phyloP scores from a whole-genome alignment of 805 yeast species.

The Starmerella powellii region DNA sequence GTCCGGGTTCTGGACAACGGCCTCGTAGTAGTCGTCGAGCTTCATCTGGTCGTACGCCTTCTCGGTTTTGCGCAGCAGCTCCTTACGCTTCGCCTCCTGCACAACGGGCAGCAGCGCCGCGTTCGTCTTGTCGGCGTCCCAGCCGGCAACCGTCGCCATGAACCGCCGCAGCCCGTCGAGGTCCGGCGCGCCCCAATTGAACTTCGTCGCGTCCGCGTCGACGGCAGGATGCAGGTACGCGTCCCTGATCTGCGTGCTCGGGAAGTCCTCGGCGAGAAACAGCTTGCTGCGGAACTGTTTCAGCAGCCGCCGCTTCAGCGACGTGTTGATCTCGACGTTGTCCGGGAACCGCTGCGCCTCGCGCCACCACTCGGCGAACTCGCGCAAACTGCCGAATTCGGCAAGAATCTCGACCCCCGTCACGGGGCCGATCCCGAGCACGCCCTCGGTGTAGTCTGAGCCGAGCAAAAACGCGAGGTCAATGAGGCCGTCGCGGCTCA shows the following conservation, averaged over 20 bases:
- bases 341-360: slow-evolving; percentile 32
- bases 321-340: slow-evolving; percentile 30
- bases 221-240: slow-evolving; percentile 78
- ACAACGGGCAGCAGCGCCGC: slow-evolving; percentile 78
- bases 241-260: slow-evolving; percentile 52
- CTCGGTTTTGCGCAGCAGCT: slow-evolving; percentile 15
- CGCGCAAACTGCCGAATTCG: slow-evolving; percentile 47
- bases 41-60: slow-evolving; percentile 17
- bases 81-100: slow-evolving; percentile 49
- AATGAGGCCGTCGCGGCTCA: slow-evolving; percentile 52
- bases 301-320: slow-evolving; percentile 38
- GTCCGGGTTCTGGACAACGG: slow-evolving; percentile 22
- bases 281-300: slow-evolving; percentile 49
- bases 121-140: slow-evolving; percentile 67
- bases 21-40: slow-evolving; percentile 21
- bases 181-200: slow-evolving; percentile 86
- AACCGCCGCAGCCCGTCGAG: slow-evolving; percentile 64
- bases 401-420: slow-evolving; percentile 81
- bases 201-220: slow-evolving; percentile 63
- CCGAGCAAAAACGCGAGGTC: slow-evolving; percentile 78
- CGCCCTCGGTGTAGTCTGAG: slow-evolving; percentile 89
- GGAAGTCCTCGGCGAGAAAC: slow-evolving; percentile 51
- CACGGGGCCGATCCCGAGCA: slow-evolving; percentile 90
- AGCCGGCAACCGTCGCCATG: slow-evolving; percentile 59
- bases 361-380: slow-evolving; percentile 48